These are phyloP conservation scores for Dryadomyces quercivorus DNA, from an alignment of 2,329 filamentous ascomycete genomes.

Conservation along the genomic window DNA sequence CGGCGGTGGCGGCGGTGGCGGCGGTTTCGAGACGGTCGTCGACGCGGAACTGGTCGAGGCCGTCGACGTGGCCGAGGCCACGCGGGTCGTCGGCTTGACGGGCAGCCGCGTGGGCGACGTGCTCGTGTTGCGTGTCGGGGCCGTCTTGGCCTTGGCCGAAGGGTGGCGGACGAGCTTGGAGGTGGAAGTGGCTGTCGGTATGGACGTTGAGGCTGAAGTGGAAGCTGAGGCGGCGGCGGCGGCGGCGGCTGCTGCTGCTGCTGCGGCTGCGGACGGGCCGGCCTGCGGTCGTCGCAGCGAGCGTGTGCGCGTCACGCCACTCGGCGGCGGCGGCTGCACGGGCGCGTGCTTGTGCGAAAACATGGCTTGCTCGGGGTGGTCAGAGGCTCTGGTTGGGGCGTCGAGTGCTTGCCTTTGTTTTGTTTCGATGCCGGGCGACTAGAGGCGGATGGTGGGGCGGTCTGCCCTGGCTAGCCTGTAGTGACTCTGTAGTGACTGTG, in stretches of 20 bases:
- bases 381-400: too few species aligned
- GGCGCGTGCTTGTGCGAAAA: neutral
- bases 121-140: too few species aligned
- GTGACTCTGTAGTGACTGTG: too few species aligned
- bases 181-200: neutral
- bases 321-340: conserved; percentile 18
- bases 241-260: neutral
- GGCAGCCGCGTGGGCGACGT: too few species aligned
- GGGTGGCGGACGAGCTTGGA: neutral
- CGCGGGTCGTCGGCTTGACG: neutral
- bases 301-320: conserved; percentile 28
- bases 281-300: conserved; percentile 32
- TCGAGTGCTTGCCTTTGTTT: neutral
- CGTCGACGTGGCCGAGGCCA: neutral
- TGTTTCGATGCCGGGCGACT: neutral
- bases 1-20: too few species aligned
- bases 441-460: too few species aligned
- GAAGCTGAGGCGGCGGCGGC: neutral
- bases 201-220: neutral
- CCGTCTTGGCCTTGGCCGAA: too few species aligned
- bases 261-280: neutral
- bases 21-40: too few species aligned
- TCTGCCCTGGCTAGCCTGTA: too few species aligned
- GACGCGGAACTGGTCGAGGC: too few species aligned
- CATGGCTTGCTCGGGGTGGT: neutral